phyloP scores from a whole-genome alignment of 106 monocot species.

The Phalaenopsis aphrodite region DNA sequence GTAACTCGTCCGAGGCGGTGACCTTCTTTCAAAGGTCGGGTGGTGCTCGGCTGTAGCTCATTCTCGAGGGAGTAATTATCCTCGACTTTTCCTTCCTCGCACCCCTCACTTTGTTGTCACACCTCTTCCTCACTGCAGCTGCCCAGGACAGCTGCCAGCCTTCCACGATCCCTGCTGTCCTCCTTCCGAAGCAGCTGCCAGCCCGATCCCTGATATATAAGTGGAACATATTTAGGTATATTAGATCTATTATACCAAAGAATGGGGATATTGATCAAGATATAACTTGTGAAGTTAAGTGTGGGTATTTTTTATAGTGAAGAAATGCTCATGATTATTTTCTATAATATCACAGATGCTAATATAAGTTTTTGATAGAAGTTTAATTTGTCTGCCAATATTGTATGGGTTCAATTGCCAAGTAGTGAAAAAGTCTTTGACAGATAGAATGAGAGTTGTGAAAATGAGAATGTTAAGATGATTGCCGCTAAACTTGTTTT shows the following conservation, averaged over 20 bases:
- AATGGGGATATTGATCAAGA: background rate
- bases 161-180: too few relatives aligned
- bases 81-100: too few relatives aligned
- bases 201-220: background rate
- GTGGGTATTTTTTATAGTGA: background rate
- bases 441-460: background rate
- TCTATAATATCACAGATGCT: background rate
- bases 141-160: too few relatives aligned
- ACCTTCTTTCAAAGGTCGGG: too few relatives aligned
- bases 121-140: too few relatives aligned
- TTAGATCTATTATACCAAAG: background rate
- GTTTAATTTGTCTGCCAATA: background rate
- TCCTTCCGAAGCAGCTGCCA: too few relatives aligned
- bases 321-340: background rate
- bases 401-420: background rate
- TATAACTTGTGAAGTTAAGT: background rate
- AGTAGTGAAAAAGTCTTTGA: background rate
- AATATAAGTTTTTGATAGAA: background rate
- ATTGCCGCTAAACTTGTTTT: background rate
- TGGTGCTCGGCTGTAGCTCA: too few relatives aligned
- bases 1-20: too few relatives aligned
- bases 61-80: too few relatives aligned
- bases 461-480: background rate
- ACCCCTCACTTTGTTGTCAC: too few relatives aligned
- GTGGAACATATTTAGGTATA: background rate